These are phyloP conservation scores for Centella asiatica DNA, from an alignment of 129 eudicot species.

Conservation along the genomic window DNA sequence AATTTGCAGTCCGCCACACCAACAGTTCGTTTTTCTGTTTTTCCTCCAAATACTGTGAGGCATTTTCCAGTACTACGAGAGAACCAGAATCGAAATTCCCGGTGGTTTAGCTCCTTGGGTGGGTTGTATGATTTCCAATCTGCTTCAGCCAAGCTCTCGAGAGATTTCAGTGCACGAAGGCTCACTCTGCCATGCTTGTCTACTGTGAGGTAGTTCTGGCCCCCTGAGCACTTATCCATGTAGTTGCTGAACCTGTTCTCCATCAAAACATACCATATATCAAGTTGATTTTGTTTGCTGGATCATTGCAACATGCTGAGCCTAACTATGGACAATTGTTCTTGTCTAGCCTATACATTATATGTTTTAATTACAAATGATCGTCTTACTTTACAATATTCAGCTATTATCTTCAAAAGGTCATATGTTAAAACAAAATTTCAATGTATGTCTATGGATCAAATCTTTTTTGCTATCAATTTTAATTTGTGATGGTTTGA, in stretches of 20 bases:
- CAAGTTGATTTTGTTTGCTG: background rate
- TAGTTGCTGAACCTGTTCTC: constrained; percentile 57
- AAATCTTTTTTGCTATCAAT: no score
- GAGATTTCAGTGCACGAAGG: constrained; percentile 32
- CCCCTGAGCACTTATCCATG: constrained; percentile 68
- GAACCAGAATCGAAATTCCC: constrained; percentile 60
- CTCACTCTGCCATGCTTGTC: constrained; percentile 56
- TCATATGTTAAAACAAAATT: no score
- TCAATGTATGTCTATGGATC: no score
- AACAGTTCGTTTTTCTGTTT: constrained; percentile 35
- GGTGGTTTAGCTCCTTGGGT: constrained; percentile 44
- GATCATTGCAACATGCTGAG: background rate
- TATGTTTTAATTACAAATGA: background rate
- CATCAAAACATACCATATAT: background rate
- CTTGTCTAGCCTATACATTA: background rate
- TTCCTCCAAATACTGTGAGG: constrained; percentile 55
- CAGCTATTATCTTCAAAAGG: background rate
- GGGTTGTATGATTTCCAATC: constrained; percentile 75
- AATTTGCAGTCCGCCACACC: constrained; percentile 64
- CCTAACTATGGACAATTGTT: background rate
- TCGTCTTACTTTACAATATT: background rate
- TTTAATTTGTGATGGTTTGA: background rate
- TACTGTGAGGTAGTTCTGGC: constrained; percentile 45
- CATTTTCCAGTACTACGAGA: constrained; percentile 56
- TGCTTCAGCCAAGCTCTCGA: constrained; percentile 44